These are phyloP conservation scores for Paradendryphiella salina DNA, from an alignment of 2,329 filamentous ascomycete species.

Conservation along the genomic window DNA sequence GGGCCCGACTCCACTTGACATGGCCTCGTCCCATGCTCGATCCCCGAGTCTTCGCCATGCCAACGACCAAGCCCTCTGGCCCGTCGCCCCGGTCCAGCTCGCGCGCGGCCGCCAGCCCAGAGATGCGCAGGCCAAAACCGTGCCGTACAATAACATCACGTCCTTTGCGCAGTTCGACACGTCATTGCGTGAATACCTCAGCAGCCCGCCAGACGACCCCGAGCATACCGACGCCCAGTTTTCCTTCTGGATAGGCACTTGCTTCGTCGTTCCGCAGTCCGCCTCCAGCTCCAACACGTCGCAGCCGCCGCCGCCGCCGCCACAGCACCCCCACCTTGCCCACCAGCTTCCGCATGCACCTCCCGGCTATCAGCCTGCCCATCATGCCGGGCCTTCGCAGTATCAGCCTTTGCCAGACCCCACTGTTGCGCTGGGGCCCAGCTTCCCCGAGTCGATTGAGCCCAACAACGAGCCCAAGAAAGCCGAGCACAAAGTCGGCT, in stretches of 20 bases:
- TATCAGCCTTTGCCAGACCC: constrained; percentile 36
- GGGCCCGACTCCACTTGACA: constrained; percentile 25
- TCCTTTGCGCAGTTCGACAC: constrained; percentile 45
- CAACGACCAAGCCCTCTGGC: constrained; percentile 24
- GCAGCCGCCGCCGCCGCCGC: constrained; percentile 2
- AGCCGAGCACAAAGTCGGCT: constrained; percentile 30
- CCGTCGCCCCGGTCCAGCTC: constrained; percentile 28
- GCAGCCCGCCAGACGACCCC: constrained; percentile 38
- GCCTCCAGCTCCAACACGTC: constrained; percentile 1
- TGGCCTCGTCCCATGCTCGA: constrained; percentile 27
- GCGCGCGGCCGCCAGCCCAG: constrained; percentile 45
- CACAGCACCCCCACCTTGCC: constrained; percentile 9
- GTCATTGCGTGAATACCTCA: constrained; percentile 43
- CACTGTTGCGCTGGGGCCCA: constrained; percentile 29
- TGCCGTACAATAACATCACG: constrained; percentile 35
- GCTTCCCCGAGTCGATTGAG: constrained; percentile 17
- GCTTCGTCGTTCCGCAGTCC: constrained; percentile 38
- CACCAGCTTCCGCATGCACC: constrained; percentile 26
- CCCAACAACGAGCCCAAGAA: constrained; percentile 20
- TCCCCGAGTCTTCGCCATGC: constrained; percentile 15
- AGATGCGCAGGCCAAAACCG: constrained; percentile 42
- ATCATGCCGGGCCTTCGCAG: constrained; percentile 24
- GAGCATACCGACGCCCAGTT: constrained; percentile 47
- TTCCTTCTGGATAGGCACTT: constrained; percentile 45
- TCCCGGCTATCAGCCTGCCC: constrained; percentile 37